A percentile compares a stretch with the other conserved stretches of the same genome.
Conservation (phyloP, 306 rosid genomes). For the Quercus bicolor region DNA sequence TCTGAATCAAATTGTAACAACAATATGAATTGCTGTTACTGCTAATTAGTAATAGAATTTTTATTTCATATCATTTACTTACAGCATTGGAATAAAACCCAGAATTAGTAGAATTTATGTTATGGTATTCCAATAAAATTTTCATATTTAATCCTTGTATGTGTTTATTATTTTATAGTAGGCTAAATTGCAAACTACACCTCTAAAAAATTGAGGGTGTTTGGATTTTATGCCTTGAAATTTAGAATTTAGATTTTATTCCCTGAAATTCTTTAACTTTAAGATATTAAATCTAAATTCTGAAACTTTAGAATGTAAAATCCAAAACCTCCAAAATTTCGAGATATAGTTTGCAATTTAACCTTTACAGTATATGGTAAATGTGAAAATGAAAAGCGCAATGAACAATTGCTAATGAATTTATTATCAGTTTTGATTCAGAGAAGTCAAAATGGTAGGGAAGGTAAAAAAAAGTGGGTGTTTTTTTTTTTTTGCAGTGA, state of each 20-base stretch:
- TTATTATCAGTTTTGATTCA: not conserved
- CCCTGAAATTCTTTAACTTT: rapidly evolving
- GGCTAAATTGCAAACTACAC: too few species aligned
- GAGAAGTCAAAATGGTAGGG: not conserved
- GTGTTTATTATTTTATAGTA: not conserved
- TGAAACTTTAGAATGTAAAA: too few species aligned
- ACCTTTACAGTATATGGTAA: not conserved
- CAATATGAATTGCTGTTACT: not conserved
- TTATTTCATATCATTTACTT: not conserved
- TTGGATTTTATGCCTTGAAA: too few species aligned
- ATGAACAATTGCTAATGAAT: not conserved
- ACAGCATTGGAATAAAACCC: not conserved
- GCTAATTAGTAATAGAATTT: not conserved
- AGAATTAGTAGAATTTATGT: not conserved
- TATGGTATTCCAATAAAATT: too few species aligned
- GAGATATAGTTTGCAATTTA: too few species aligned
- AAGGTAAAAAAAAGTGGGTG: too few species aligned
- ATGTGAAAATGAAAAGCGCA: not conserved
- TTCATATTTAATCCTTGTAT: too few species aligned
- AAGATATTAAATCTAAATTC: too few species aligned
- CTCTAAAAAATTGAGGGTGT: too few species aligned
- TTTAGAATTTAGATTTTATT: too few species aligned
- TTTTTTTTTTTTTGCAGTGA: too few species aligned
- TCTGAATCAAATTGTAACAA: not conserved
- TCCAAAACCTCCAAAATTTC: too few species aligned